These are phyloP conservation scores for Poterioochromonas sp. DNA, from an alignment of 352 stramenopile genomes.

Conservation along the genomic window DNA sequence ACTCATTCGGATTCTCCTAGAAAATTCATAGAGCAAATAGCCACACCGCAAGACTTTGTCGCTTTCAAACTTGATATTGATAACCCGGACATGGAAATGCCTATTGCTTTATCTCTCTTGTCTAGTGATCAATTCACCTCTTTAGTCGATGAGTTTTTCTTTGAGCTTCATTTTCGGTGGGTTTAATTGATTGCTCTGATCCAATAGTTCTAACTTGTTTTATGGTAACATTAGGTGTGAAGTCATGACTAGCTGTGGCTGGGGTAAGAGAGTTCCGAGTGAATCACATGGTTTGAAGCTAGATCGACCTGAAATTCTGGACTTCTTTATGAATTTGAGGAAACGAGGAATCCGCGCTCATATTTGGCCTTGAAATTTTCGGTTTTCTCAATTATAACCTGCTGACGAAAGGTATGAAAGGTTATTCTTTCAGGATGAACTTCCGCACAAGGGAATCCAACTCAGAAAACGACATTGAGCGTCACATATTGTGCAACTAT, in stretches of 20 bases:
- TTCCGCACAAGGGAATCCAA: too few relatives aligned
- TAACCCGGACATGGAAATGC: slow-evolving; percentile 19
- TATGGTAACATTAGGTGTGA: slow-evolving; percentile 29
- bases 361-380: slow-evolving; percentile 19
- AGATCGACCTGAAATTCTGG: not conserved
- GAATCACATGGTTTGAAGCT: slow-evolving; percentile 2
- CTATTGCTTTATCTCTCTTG: slow-evolving; percentile 13
- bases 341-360: slow-evolving; percentile 9
- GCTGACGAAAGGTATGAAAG: not conserved
- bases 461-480: too few relatives aligned
- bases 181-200: not conserved
- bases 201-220: too few relatives aligned
- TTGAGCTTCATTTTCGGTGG: slow-evolving; percentile 26
- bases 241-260: slow-evolving; percentile 30
- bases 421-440: too few relatives aligned
- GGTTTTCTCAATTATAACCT: not conserved
- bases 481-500: too few relatives aligned
- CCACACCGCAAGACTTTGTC: slow-evolving; percentile 10
- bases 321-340: slow-evolving; percentile 12
- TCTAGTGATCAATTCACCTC: not conserved
- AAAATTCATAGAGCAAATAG: not conserved
- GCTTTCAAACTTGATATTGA: slow-evolving; percentile 34
- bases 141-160: slow-evolving; percentile 34
- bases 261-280: not conserved
- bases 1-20: not conserved